Evolutionary conservation across 257 asterid genomes (phyloP), one percentile per base, ranked within the genome.

Genomic region (Scutellaria galericulata): DNA sequence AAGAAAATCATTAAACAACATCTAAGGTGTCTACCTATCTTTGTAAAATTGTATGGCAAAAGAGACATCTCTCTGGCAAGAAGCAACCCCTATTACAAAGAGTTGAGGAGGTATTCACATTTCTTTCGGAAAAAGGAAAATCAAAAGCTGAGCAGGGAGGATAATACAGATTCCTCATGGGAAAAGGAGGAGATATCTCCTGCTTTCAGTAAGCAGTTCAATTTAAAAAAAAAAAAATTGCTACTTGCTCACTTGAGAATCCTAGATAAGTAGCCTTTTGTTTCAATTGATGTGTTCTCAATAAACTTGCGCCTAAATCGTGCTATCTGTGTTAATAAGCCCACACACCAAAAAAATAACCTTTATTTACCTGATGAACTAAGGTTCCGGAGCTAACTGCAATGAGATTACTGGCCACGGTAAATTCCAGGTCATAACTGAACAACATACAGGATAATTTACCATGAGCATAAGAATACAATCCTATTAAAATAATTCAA

Each of bases 321-420:
- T 40, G 6, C 50, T 65, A 15, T 37, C 12, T 10, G 39, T 48
- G 53, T 24, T 41, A 2, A 52, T 35, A 45, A 66, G 40, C 39
- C 15, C 45, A 59, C 66, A 66, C 46, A 59, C 39, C 42, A 68
- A 55, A 53, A 60, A 60, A 20, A 27, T 48, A 13, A 57, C 27
- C 41, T 12, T 58, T 71, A 66, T 70, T 79, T 72, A 95, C 99
- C 97, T 95, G 99, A 80, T 87, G 89, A 75, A 90, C 93, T 70
- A 95, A 88, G 79, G 92, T 84, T 74, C 99, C 99, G 14, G 94
- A 87, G 86, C 97, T 87, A 84, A 95, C 96, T 68, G 98, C 99
- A 54, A 95, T 91, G 60, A 86, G 84, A 81, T 95, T 86, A 76
- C 79, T 78, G 84, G 97, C 96, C 83, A 92, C 99, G 1, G 99